Conservation (phyloP, 352 stramenopile species). For the Phytophthora capsici region DNA sequence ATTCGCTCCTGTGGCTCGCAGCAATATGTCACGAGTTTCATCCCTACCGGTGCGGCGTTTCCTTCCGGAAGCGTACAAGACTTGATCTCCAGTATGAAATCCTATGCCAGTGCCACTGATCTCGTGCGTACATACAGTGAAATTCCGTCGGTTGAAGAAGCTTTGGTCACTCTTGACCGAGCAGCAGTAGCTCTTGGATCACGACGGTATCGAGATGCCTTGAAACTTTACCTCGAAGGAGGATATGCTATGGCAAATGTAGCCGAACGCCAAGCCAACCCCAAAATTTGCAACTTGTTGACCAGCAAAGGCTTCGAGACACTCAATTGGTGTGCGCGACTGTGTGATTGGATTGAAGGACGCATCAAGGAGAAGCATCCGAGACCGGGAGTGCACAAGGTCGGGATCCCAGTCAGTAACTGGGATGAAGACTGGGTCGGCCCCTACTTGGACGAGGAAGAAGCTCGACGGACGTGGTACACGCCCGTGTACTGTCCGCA, state of each 20-base stretch:
- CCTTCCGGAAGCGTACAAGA: conserved; percentile 63
- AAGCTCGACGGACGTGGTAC: conserved; percentile 82
- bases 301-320: conserved; percentile 88
- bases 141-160: conserved; percentile 81
- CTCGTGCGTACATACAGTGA: conserved; percentile 79
- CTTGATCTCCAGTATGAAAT: conserved; percentile 82
- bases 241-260: conserved; percentile 88
- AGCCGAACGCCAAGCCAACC: conserved; percentile 75
- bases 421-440: conserved; percentile 85
- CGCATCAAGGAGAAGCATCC: conserved; percentile 78
- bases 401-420: conserved; percentile 67
- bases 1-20: conserved; percentile 81
- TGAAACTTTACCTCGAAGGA: conserved; percentile 85
- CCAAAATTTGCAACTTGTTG: conserved; percentile 88
- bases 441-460: conserved; percentile 74
- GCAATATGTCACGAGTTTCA: conserved; percentile 79
- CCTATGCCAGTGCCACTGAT: conserved; percentile 76
- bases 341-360: conserved; percentile 88
- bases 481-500: conserved; percentile 77
- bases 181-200: conserved; percentile 61
- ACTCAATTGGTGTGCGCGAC: conserved; percentile 82
- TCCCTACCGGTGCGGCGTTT: conserved; percentile 71
- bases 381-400: conserved; percentile 79
- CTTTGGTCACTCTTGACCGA: conserved; percentile 74
- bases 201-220: conserved; percentile 76